A percentile compares a stretch with the other conserved stretches of the same genome.
phyloP scores from a whole-genome alignment of 768 basidiomycete species.

The Pulveroboletus sp. region DNA sequence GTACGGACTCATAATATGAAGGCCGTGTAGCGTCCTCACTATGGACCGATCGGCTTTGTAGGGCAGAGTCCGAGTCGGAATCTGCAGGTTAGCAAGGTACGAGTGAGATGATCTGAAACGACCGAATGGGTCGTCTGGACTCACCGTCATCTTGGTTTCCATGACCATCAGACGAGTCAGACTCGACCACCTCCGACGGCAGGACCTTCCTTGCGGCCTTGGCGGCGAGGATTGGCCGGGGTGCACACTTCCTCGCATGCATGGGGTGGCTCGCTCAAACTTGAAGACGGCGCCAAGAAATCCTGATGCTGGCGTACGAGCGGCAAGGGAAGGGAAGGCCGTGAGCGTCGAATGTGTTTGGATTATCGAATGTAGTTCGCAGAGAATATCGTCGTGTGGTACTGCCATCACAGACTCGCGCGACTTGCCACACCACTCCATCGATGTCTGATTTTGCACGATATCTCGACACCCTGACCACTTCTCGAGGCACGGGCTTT shows the following conservation, averaged over 20 bases:
- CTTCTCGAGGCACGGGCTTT: slow-evolving; percentile 7
- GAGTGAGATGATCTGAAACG: background rate
- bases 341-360: no score
- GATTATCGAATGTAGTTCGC: no score
- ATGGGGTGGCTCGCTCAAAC: background rate
- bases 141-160: slow-evolving; percentile 3
- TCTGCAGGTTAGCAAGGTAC: slow-evolving; percentile 4
- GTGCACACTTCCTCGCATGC: slow-evolving; percentile 2
- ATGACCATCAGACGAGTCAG: slow-evolving; percentile 2
- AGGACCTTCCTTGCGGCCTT: slow-evolving; percentile 18
- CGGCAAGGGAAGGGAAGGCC: background rate
- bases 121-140: background rate
- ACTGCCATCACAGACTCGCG: no score
- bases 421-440: background rate
- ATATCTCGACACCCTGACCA: slow-evolving; percentile 21
- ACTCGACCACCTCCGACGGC: background rate
- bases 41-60: background rate
- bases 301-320: no score
- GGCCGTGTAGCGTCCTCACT: background rate
- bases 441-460: slow-evolving; percentile 23
- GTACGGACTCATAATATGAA: background rate
- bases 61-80: slow-evolving; percentile 12
- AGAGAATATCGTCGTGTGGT: no score
- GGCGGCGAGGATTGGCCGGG: background rate
- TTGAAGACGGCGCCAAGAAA: slow-evolving; percentile 9